Evolutionary conservation across 2,329 filamentous ascomycete species (phyloP).

Genomic region (Cladosporium colombiae): DNA sequence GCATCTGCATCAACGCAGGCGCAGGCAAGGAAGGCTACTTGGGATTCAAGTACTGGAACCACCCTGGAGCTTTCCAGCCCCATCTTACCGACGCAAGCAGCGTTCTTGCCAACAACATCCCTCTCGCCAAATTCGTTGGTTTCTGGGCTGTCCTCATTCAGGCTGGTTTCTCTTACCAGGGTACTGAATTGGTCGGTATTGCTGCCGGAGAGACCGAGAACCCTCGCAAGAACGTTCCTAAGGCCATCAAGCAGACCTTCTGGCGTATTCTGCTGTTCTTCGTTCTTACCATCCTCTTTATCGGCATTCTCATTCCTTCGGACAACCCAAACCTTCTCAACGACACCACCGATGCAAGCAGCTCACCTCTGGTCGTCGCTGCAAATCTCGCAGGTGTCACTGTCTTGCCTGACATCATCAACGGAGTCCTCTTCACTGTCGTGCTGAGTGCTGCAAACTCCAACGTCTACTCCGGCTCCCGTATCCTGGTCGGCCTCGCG

Average conservation of each 20-base stretch:
- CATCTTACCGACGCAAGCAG: conserved; percentile 25
- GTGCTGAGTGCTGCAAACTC: conserved; percentile 70
- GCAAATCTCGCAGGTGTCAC: conserved; percentile 62
- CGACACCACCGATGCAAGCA: conserved; percentile 46
- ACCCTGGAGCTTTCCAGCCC: conserved; percentile 42
- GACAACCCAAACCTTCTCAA: conserved; percentile 41
- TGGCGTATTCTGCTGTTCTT: conserved; percentile 41
- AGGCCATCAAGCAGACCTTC: conserved; percentile 41
- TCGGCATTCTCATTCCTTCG: conserved; percentile 39
- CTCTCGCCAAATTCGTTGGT: conserved; percentile 43
- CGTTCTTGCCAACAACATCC: conserved; percentile 30
- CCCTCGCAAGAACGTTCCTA: conserved; percentile 49
- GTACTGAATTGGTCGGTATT: conserved; percentile 56
- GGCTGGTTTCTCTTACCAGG: conserved; percentile 59
- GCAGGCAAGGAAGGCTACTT: conserved; percentile 58
- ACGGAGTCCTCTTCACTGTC: conserved; percentile 69
- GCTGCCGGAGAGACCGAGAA: conserved; percentile 55
- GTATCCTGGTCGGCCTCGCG: conserved; percentile 68
- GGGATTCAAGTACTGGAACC: conserved; percentile 55
- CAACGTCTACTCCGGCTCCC: conserved; percentile 67
- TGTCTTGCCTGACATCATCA: conserved; percentile 65
- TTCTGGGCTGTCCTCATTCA: conserved; percentile 60
- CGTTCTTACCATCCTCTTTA: conserved; percentile 40
- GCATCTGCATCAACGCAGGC: conserved; percentile 43
- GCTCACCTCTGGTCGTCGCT: conserved; percentile 68